These are phyloP conservation scores for Termitomyces sp. DNA, from an alignment of 768 basidiomycete species.

Conservation along the genomic window DNA sequence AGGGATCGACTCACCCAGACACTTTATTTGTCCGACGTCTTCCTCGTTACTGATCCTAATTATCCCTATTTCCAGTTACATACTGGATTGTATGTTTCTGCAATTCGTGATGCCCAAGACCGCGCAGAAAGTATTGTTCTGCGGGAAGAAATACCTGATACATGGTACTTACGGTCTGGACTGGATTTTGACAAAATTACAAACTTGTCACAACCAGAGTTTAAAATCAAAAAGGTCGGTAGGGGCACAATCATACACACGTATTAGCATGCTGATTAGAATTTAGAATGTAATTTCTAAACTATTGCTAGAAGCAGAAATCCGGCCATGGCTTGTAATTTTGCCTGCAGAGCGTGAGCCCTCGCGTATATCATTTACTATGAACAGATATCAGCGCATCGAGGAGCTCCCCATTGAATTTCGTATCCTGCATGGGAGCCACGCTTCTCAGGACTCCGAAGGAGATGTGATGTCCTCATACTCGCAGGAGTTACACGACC, in stretches of 20 bases:
- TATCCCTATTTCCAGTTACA: background rate
- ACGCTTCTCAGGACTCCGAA: background rate
- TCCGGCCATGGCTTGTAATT: background rate
- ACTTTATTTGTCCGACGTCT: conserved; percentile 3
- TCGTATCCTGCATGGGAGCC: background rate
- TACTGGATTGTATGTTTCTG: conserved; percentile 4
- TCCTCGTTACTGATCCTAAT: background rate
- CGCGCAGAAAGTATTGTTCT: background rate
- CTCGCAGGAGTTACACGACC: background rate
- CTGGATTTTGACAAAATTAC: background rate
- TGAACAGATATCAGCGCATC: background rate
- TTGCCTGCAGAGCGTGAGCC: background rate
- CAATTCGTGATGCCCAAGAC: background rate
- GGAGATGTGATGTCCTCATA: background rate
- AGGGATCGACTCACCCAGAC: background rate
- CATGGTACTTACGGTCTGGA: background rate
- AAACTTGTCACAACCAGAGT: background rate
- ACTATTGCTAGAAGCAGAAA: background rate
- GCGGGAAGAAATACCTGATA: background rate
- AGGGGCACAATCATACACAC: background rate
- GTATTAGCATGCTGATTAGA: background rate
- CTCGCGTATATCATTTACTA: background rate
- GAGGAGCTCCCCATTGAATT: background rate
- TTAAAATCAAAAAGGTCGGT: background rate
- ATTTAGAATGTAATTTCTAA: background rate